A percentile compares a stretch with the other conserved stretches of the same genome.
Evolutionary conservation across 202 grass and related monocot genomes (phyloP).

Genomic region (Zizania palustris): DNA sequence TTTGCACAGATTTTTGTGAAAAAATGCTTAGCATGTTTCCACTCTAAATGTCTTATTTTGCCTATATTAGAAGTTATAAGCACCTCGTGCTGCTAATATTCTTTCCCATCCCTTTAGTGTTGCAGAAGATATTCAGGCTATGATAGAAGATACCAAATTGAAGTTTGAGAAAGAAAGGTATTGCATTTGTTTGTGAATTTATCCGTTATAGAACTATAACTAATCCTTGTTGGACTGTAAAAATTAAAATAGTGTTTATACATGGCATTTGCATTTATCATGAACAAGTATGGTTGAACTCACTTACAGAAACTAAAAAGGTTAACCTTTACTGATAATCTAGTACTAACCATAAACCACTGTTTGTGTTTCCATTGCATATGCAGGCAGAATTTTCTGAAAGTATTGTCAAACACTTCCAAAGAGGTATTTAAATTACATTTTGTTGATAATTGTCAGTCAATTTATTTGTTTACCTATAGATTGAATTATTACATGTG

Average conservation of each 20-base stretch:
- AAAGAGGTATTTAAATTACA: slow-evolving; percentile 63
- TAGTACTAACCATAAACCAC: neutral
- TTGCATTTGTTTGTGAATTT: neutral
- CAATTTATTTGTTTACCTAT: slow-evolving; percentile 5
- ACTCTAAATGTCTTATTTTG: neutral
- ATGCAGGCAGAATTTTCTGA: slow-evolving; percentile 74
- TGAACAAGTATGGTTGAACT: neutral
- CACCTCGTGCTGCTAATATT: slow-evolving; percentile 2
- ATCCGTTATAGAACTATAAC: neutral
- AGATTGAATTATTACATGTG: slow-evolving; percentile 11
- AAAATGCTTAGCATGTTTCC: neutral
- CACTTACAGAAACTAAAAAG: too few relatives aligned
- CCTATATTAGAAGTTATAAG: slow-evolving; percentile 6
- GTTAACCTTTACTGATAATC: neutral
- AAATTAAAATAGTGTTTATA: neutral
- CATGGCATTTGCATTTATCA: neutral
- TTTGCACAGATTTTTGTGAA: neutral
- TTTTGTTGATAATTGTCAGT: neutral
- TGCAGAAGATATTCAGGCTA: slow-evolving; percentile 61
- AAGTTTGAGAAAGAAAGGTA: slow-evolving; percentile 90
- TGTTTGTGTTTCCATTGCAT: slow-evolving; percentile 25
- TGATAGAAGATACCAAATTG: slow-evolving; percentile 72
- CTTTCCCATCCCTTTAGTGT: slow-evolving; percentile 52
- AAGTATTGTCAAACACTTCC: slow-evolving; percentile 68
- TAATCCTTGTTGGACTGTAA: neutral